These are phyloP conservation scores for Leccinum arenicola DNA, from an alignment of 768 basidiomycete species.

Conservation along the genomic window DNA sequence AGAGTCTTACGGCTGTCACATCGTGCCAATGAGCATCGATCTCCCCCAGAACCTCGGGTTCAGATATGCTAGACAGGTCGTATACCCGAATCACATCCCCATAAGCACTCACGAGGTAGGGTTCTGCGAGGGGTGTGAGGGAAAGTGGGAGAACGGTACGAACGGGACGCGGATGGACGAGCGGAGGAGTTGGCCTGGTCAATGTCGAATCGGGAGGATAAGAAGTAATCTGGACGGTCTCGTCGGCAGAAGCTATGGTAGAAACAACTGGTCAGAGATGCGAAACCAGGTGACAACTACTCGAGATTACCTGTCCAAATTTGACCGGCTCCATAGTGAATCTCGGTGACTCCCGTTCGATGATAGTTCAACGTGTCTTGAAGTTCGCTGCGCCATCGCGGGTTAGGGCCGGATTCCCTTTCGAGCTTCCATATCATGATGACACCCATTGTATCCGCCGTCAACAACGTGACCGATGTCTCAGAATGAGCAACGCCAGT, in stretches of 20 bases:
- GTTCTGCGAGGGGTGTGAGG: constrained; percentile 60
- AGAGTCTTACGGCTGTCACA: constrained; percentile 70
- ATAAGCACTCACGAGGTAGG: constrained; percentile 77
- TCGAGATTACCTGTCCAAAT: constrained; percentile 77
- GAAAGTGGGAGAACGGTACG: constrained; percentile 69
- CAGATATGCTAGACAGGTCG: constrained; percentile 66
- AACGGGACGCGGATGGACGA: constrained; percentile 61
- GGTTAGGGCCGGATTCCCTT: constrained; percentile 35
- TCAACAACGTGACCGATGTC: constrained; percentile 58
- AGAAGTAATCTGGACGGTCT: constrained; percentile 65
- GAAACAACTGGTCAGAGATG: constrained; percentile 2
- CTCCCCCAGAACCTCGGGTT: constrained; percentile 67
- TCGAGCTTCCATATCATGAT: constrained; percentile 78
- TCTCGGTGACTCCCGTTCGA: constrained; percentile 79
- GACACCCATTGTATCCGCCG: constrained; percentile 90
- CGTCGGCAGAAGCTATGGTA: constrained; percentile 87
- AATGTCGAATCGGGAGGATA: constrained; percentile 35
- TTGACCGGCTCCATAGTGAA: constrained; percentile 62
- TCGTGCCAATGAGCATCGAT: constrained; percentile 92
- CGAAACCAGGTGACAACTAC: neutral
- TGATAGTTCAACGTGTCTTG: constrained; percentile 65
- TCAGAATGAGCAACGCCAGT: constrained; percentile 50
- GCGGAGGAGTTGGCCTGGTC: constrained; percentile 46
- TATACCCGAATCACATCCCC: constrained; percentile 83
- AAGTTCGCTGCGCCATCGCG: constrained; percentile 51